Evolutionary conservation across 345 rosid genomes (phyloP), one percentile per base, ranked within the genome.

Genomic region (Bruguiera parviflora): DNA sequence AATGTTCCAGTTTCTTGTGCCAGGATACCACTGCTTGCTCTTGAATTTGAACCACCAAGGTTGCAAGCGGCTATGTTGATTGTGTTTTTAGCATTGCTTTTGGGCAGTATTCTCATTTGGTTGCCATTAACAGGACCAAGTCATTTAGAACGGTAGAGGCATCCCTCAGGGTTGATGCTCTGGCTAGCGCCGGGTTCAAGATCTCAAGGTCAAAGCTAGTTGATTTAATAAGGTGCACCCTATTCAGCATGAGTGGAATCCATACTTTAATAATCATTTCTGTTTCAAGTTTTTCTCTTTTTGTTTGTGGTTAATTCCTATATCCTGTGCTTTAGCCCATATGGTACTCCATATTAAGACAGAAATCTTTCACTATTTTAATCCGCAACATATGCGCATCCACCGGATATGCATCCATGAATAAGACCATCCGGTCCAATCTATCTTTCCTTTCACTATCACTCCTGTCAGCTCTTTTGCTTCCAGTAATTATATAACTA

Each of bases 141-240:
- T 69, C 95, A 47, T 87, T 87, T 78, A 91, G 77, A 85, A 79
- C 98, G 3, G 73, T 88, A 64, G 97, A 94, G 74, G 92, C 97
- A 67, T 94, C 97, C 0, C 78, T 91, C 49, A 84, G 98, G 74
- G 86, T 94, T 39, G 98, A 94, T 86, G 97, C 98, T 65, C 74
- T 94, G 35, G 97, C 95, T 66, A 94, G 98, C 85, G 98, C 96
- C n/a, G 97, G 98, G 67, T 94, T 89, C 77, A 94, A 88, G 86
- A 87, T 91, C 67, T 91, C 97, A 39, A 79, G 96, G 68, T 87
- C 98, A 66, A 91, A 94, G 64, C 83, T 94, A 69, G 92, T 87
- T 65, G 81, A 83, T 77, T 71, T 89, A 76, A 94, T 91, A 75
- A 82, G 98, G 98, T 88, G 84, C 56, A 13, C 32, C 53, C 59